Conservation (phyloP, 305 asterid genomes). For the Fraxinus angustifolia region DNA sequence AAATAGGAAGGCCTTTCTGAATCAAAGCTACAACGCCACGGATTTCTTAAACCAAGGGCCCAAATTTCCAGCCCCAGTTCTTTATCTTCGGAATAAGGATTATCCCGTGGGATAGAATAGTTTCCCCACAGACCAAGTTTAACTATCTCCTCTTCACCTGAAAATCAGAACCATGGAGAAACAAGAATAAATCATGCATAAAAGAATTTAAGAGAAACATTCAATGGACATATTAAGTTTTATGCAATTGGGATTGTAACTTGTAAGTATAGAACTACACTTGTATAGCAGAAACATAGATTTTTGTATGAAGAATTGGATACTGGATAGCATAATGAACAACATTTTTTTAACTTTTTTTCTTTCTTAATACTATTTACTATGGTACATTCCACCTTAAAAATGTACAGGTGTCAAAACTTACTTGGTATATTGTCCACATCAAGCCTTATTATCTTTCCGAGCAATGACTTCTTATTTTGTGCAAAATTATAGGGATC, state of each 20-base stretch:
- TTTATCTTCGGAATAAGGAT: slow-evolving; percentile 63
- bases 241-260: background rate
- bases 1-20: slow-evolving; percentile 86
- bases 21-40: slow-evolving; percentile 97
- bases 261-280: background rate
- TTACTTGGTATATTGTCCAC: slow-evolving; percentile 71
- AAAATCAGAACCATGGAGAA: slow-evolving; percentile 5
- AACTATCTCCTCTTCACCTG: slow-evolving; percentile 56
- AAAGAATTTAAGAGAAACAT: background rate
- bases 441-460: slow-evolving; percentile 81
- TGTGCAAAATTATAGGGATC: slow-evolving; percentile 81
- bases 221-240: background rate
- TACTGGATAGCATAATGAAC: background rate
- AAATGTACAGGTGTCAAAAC: slow-evolving; percentile 17
- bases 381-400: background rate
- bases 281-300: background rate
- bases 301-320: background rate
- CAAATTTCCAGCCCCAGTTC: slow-evolving; percentile 70
- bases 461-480: slow-evolving; percentile 83
- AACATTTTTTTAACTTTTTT: background rate
- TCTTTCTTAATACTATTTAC: background rate
- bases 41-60: slow-evolving; percentile 82
- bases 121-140: slow-evolving; percentile 78
- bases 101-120: slow-evolving; percentile 70
- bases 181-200: slow-evolving; percentile 1